Evolutionary conservation across 2,329 filamentous ascomycete species (phyloP), one percentile per base, ranked within the genome.

Genomic region (Alternaria angustiovoidea): DNA sequence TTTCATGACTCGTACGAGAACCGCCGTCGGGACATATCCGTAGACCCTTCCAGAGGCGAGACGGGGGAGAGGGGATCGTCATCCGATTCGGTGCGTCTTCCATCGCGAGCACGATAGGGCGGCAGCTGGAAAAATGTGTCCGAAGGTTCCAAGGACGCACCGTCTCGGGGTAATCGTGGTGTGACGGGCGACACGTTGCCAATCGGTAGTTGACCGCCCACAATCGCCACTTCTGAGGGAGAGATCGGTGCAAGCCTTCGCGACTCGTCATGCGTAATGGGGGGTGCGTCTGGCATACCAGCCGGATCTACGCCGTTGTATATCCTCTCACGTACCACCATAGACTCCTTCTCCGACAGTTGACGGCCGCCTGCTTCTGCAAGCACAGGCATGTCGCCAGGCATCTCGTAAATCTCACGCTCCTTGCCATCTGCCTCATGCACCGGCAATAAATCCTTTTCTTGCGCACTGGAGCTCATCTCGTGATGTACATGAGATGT

Each of bases 371-470:
- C 82, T 47, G 82, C 82, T 71, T 84, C 81, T 61, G 82, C 84
- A 54, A 83, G 81, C 42, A 81, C 80, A 16, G 84, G 84, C 72
- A 88, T 83, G 9, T 86, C 85, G 2, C 86, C 86, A 0, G 84
- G 83, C 71, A 83, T 86, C 44, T 83, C 86, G 54, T 77, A 82
- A 8, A 84, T 71, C 28, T 75, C 73, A 16, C 66, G 64, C 59
- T 79, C 75, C n/a, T 72, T 73, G 24, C 74, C 74, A 11, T 77
- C 79, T 20, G 71, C 75, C 54, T 81, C 79, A 30, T 57, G 57
- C 39, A 68, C 51, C 8, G 65, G 60, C 4, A 65, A 55, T 7
- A 59, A 54, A 5, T 64, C 65, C 54, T 69, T 62, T 32, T 70
- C 65, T 54, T 69, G 71, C 8, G 42, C 51, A 24, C 58, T 62